Evolutionary conservation across 1,284 basidiomycete genomes (phyloP), one percentile per base, ranked within the genome.

Genomic region (Erythrobasidium hasegawianum): DNA sequence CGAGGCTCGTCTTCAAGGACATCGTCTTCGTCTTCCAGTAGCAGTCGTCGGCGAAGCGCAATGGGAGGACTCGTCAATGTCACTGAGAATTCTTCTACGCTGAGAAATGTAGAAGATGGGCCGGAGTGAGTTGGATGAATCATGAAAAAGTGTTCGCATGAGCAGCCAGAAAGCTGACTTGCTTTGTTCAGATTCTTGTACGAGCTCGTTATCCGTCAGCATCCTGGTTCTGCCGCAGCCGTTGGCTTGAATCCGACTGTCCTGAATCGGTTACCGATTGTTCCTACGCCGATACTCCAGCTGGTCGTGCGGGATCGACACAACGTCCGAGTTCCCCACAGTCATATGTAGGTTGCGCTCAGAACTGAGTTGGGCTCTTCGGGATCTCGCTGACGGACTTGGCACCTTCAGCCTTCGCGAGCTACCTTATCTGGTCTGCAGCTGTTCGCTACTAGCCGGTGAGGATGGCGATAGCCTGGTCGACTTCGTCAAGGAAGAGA

Each of bases 381-480:
- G 52, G 1, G 13, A 39, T 9, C 50, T 27, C 39, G 18, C 20
- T 10, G 18, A 20, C 2, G 18, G 9, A 4, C 33, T 52, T n/a
- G 13, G 10, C 11, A 16, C n/a, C 14, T 45, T n/a, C 58, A 69
- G 62, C n/a, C 41, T 57, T 1, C 47, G 58, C 24, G 55, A 70
- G 8, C 57, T 71, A 5, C 70, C 73, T 0, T 74, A 68, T 58
- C 59, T 74, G 2, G 68, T 73, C 45, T 74, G 72, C 62, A 64
- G 67, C 2, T 69, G 67, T 16, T 57, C 71, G 1, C 64, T 74
- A 1, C 50, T 92, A 24, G 84, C 82, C 74, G 83, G 81, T 50
- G 85, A 81, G 41, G 85, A 87, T 69, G 87, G 86, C 72, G 1
- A 26, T 8, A 40, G 26, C 4, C 24, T 43, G 5, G 57, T 65